Percentiles rank a stretch among this genome's conserved stretches.
These are phyloP conservation scores for Pelargonium australe DNA, from an alignment of 441 rosid species.

Conservation along the genomic window DNA sequence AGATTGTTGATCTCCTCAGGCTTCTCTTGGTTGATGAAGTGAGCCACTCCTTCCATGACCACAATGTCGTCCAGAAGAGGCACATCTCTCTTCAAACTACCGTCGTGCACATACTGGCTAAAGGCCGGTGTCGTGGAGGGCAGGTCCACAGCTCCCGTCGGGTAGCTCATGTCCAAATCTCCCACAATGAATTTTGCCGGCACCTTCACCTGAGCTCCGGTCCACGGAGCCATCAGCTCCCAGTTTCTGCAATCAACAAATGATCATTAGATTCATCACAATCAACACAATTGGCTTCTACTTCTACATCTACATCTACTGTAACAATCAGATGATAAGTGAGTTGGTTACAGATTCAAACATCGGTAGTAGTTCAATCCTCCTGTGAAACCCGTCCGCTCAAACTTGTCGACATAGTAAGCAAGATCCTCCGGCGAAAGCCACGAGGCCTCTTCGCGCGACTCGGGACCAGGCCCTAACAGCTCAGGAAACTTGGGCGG, in stretches of 20 bases:
- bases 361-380: conserved; percentile 61
- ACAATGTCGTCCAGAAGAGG: conserved; percentile 69
- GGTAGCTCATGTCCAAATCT: conserved; percentile 51
- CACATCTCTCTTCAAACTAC: conserved; percentile 52
- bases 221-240: conserved; percentile 32
- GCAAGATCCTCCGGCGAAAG: conserved; percentile 44
- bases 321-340: neutral
- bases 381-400: conserved; percentile 59
- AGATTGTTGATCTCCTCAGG: conserved; percentile 57
- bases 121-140: conserved; percentile 49
- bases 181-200: conserved; percentile 80
- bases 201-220: conserved; percentile 50
- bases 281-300: no score
- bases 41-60: conserved; percentile 77
- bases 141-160: no score
- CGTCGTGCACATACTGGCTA: conserved; percentile 52
- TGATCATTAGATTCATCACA: no score
- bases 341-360: conserved; percentile 39
- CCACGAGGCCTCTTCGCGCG: conserved; percentile 47
- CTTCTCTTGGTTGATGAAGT: conserved; percentile 62
- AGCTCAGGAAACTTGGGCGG: conserved; percentile 47
- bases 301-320: no score
- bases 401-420: conserved; percentile 42
- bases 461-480: conserved; percentile 33
- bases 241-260: neutral